These are phyloP conservation scores for Emericellopsis cladophorae DNA, from an alignment of 2,329 filamentous ascomycete genomes.

Conservation along the genomic window DNA sequence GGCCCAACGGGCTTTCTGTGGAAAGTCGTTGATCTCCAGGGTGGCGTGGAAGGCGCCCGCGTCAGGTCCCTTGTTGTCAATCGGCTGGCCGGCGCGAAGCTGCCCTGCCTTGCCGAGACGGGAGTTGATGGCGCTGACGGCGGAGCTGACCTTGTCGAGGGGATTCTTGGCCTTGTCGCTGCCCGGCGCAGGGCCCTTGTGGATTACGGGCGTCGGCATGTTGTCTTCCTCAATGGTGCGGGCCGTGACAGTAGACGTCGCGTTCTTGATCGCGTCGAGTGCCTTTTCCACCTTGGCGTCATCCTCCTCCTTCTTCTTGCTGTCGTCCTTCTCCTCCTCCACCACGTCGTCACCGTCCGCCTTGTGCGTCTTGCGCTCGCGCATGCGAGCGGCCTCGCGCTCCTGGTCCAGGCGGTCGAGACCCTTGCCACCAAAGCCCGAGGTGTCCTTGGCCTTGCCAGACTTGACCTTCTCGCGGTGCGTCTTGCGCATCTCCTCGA, in stretches of 20 bases:
- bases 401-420: slow-evolving; percentile 85
- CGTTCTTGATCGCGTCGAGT: slow-evolving; percentile 50
- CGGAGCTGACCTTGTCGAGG: slow-evolving; percentile 79
- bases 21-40: slow-evolving; percentile 98
- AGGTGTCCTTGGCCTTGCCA: slow-evolving; percentile 79
- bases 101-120: slow-evolving; percentile 82
- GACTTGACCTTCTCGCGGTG: slow-evolving; percentile 87
- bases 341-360: slow-evolving; percentile 78
- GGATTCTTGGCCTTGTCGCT: slow-evolving; percentile 50
- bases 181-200: slow-evolving; percentile 43
- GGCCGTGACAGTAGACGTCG: slow-evolving; percentile 42
- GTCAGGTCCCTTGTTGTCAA: slow-evolving; percentile 97
- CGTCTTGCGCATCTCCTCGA: slow-evolving; percentile 52
- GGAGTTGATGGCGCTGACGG: slow-evolving; percentile 80
- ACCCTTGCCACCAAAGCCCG: slow-evolving; percentile 90
- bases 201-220: slow-evolving; percentile 20
- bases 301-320: slow-evolving; percentile 56
- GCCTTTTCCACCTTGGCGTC: slow-evolving; percentile 60
- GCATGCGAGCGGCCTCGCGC: slow-evolving; percentile 72
- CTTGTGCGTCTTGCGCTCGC: slow-evolving; percentile 82
- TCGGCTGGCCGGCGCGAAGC: slow-evolving; percentile 81
- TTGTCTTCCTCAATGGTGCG: slow-evolving; percentile 37
- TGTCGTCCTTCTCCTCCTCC: slow-evolving; percentile 59
- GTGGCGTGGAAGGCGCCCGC: slow-evolving; percentile 95
- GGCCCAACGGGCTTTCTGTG: slow-evolving; percentile 95